Percentiles rank a stretch among this genome's conserved stretches.
phyloP scores from a whole-genome alignment of 2,329 filamentous ascomycete species.

The Rhinocladiella mackenziei region DNA sequence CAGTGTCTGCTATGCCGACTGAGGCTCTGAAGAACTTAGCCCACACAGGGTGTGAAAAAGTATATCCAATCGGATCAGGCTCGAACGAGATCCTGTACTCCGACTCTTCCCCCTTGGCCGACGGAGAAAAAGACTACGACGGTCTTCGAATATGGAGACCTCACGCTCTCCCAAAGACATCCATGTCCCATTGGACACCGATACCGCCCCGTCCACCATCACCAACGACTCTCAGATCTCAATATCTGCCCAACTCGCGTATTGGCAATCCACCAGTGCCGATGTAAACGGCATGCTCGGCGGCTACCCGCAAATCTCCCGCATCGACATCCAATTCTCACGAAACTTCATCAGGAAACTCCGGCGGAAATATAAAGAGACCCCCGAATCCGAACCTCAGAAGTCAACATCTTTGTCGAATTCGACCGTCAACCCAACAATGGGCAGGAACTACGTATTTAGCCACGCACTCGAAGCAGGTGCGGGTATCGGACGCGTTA shows the following conservation, averaged over 20 bases:
- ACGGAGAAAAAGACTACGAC: too few species aligned
- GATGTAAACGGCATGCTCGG: conserved; percentile 74
- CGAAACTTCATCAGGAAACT: conserved; percentile 67
- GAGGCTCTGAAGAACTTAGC: too few species aligned
- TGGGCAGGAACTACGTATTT: conserved; percentile 8
- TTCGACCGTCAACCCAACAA: neutral
- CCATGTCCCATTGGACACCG: too few species aligned
- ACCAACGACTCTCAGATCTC: conserved; percentile 36
- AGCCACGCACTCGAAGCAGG: conserved; percentile 54
- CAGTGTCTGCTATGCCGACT: too few species aligned
- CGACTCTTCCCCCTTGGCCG: too few species aligned
- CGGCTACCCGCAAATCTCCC: conserved; percentile 63
- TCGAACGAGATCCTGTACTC: too few species aligned
- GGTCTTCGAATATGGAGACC: too few species aligned
- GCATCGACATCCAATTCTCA: conserved; percentile 67
- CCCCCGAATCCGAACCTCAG: neutral
- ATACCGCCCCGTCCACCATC: too few species aligned
- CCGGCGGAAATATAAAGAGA: conserved; percentile 36
- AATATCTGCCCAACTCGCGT: conserved; percentile 36
- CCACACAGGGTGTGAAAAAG: too few species aligned
- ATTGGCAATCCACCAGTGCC: conserved; percentile 38
- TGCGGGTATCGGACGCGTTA: conserved; percentile 76
- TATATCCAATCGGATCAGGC: too few species aligned
- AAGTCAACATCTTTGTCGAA: neutral
- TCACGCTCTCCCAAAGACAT: too few species aligned